These are phyloP conservation scores for Trifolium fragiferum DNA, from an alignment of 306 rosid species.

Conservation along the genomic window DNA sequence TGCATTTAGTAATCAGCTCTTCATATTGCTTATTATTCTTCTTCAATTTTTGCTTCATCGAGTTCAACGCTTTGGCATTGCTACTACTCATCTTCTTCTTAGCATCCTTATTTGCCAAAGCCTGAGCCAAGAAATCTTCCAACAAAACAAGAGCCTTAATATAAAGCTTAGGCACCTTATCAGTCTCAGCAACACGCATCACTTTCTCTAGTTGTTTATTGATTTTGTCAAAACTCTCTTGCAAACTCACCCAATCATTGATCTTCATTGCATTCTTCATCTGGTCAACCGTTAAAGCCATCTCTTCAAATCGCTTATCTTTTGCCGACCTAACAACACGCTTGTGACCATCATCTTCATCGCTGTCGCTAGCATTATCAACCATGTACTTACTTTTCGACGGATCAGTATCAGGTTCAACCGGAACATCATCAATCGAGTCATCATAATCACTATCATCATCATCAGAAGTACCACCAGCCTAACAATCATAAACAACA, in stretches of 20 bases:
- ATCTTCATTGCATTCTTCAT: conserved; percentile 98
- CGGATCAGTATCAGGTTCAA: conserved; percentile 43
- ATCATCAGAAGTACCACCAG: conserved; percentile 2
- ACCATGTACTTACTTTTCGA: conserved; percentile 57
- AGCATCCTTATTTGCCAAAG: conserved; percentile 93
- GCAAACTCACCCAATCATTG: conserved; percentile 96
- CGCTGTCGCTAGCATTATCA: conserved; percentile 68
- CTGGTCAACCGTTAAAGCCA: conserved; percentile 84
- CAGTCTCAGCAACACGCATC: conserved; percentile 86
- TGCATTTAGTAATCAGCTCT: conserved; percentile 66
- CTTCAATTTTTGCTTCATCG: conserved; percentile 97
- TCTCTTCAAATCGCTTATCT: conserved; percentile 91
- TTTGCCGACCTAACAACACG: conserved; percentile 83
- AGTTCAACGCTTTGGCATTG: conserved; percentile 94
- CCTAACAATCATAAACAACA: conserved; percentile 45
- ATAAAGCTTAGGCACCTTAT: conserved; percentile 71
- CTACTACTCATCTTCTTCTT: conserved; percentile 98
- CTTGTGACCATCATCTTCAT: conserved; percentile 68
- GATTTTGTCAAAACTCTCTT: conserved; percentile 89
- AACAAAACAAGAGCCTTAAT: conserved; percentile 85
- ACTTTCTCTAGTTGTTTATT: conserved; percentile 96
- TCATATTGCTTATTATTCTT: conserved; percentile 93
- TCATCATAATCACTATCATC: conserved; percentile 66
- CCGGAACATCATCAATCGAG: conserved; percentile 49
- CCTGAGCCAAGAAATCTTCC: conserved; percentile 83